Percentiles rank a stretch among this genome's conserved stretches.
Conservation (phyloP, 208 protist species). For the Acanthamoeba polyphaga region DNA sequence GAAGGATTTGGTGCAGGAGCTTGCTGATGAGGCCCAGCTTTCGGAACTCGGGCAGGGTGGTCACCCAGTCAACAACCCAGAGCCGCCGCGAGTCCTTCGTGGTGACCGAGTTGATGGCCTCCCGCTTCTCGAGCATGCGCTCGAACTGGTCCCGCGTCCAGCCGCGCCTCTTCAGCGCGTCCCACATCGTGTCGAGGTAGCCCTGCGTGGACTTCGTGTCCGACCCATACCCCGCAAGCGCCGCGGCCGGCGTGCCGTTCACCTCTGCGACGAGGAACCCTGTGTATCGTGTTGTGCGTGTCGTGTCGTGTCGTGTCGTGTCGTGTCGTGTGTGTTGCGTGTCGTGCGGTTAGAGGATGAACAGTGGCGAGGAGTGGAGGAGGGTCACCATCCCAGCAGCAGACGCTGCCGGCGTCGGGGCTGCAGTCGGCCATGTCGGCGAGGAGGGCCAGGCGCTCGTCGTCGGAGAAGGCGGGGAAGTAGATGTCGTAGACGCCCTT, state of each 20-base stretch:
- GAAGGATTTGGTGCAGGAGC: background rate
- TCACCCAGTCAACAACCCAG: slow-evolving; percentile 56
- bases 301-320: background rate
- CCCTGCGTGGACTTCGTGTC: slow-evolving; percentile 44
- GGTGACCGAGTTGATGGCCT: slow-evolving; percentile 24
- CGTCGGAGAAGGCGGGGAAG: slow-evolving; percentile 23
- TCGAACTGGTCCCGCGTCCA: slow-evolving; percentile 8
- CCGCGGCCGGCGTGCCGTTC: slow-evolving; percentile 17
- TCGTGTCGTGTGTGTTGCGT: background rate
- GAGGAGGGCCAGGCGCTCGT: background rate
- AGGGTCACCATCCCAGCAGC: slow-evolving; percentile 19
- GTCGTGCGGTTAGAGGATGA: background rate
- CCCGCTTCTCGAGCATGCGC: slow-evolving; percentile 31
- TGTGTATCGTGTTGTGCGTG: background rate
- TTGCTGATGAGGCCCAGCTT: background rate
- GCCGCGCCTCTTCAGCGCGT: background rate
- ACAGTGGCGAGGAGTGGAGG: background rate
- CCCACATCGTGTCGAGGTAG: slow-evolving; percentile 50
- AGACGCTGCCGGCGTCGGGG: background rate
- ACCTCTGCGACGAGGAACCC: slow-evolving; percentile 39
- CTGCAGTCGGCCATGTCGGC: slow-evolving; percentile 27
- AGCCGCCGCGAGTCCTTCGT: background rate
- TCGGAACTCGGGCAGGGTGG: slow-evolving; percentile 14
- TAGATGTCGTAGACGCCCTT: slow-evolving; percentile 38
- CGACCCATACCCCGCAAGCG: slow-evolving; percentile 26